Percentiles rank a stretch among this genome's conserved stretches.
These are phyloP conservation scores for Elsinoe batatas DNA, from an alignment of 2,329 filamentous ascomycete species.

Conservation along the genomic window DNA sequence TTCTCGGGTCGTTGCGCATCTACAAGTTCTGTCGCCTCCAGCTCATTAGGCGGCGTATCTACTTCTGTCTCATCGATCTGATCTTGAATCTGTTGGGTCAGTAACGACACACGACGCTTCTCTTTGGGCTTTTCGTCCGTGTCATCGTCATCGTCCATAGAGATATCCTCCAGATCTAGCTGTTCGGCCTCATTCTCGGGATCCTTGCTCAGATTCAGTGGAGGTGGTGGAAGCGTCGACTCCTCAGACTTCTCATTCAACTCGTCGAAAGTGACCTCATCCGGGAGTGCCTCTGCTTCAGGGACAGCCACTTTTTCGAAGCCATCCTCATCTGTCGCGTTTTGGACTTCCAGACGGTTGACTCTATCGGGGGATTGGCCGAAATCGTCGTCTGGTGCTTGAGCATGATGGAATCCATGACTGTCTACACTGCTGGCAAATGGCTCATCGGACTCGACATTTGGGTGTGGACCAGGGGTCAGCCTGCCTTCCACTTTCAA, in stretches of 20 bases:
- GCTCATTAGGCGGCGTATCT: constrained; percentile 13
- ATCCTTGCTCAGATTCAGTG: constrained; percentile 4
- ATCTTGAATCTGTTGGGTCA: constrained; percentile 32
- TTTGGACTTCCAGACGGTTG: constrained; percentile 66
- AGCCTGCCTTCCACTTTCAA: constrained; percentile 70
- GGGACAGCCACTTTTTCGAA: constrained; percentile 76
- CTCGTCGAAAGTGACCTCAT: constrained; percentile 60
- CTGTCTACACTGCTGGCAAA: constrained; percentile 44
- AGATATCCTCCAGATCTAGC: background rate
- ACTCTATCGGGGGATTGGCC: constrained; percentile 52
- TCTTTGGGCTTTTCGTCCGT: constrained; percentile 18
- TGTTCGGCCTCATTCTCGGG: background rate
- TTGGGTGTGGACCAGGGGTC: constrained; percentile 39
- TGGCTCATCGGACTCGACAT: constrained; percentile 42
- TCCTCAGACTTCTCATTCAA: constrained; percentile 46
- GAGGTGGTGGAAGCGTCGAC: constrained; percentile 18
- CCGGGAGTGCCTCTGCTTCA: constrained; percentile 51
- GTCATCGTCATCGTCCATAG: background rate
- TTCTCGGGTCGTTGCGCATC: background rate
- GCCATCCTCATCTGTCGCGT: constrained; percentile 76
- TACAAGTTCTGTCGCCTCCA: background rate
- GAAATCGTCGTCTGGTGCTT: constrained; percentile 32
- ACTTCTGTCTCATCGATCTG: constrained; percentile 22
- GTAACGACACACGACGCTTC: constrained; percentile 28
- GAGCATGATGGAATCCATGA: constrained; percentile 42